Percentiles rank a stretch among this genome's conserved stretches.
These are phyloP conservation scores for Primulina eburnea DNA, from an alignment of 257 asterid genomes.

Conservation along the genomic window DNA sequence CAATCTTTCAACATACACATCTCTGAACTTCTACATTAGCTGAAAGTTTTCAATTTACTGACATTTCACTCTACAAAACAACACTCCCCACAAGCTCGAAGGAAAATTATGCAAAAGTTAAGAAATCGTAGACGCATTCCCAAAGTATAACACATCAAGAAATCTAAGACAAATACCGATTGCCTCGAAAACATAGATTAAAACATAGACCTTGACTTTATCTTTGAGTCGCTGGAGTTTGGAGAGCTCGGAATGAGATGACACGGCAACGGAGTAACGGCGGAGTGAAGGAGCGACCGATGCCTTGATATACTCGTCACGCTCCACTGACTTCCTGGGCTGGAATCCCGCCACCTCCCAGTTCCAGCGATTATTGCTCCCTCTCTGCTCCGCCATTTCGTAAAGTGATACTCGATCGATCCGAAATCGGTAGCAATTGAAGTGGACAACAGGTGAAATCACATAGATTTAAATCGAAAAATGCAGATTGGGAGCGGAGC, in stretches of 20 bases:
- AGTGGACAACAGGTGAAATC: not conserved
- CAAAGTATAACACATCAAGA: slow-evolving; percentile 9
- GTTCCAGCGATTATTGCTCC: slow-evolving; percentile 80
- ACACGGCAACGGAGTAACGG: slow-evolving; percentile 73
- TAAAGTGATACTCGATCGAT: slow-evolving; percentile 20
- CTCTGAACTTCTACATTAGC: slow-evolving; percentile 21
- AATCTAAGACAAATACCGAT: not conserved
- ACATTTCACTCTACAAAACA: slow-evolving; percentile 12
- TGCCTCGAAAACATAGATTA: not conserved
- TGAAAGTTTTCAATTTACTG: slow-evolving; percentile 3
- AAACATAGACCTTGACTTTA: slow-evolving; percentile 61
- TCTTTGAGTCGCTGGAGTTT: slow-evolving; percentile 66
- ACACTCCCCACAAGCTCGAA: slow-evolving; percentile 8
- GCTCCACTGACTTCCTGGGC: slow-evolving; percentile 62
- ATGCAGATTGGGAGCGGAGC: slow-evolving; percentile 15
- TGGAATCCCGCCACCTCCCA: slow-evolving; percentile 98
- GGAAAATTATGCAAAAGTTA: slow-evolving; percentile 11
- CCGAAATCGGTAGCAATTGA: not conserved
- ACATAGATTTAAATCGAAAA: slow-evolving; percentile 4
- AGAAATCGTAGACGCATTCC: not conserved
- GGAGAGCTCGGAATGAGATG: slow-evolving; percentile 61
- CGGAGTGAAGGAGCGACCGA: slow-evolving; percentile 47
- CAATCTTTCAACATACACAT: slow-evolving; percentile 3
- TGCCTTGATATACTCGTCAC: slow-evolving; percentile 47
- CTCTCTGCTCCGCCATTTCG: slow-evolving; percentile 67